These are phyloP conservation scores for Kodamaea hsintzibuensis DNA, from an alignment of 805 yeast species.

Conservation along the genomic window DNA sequence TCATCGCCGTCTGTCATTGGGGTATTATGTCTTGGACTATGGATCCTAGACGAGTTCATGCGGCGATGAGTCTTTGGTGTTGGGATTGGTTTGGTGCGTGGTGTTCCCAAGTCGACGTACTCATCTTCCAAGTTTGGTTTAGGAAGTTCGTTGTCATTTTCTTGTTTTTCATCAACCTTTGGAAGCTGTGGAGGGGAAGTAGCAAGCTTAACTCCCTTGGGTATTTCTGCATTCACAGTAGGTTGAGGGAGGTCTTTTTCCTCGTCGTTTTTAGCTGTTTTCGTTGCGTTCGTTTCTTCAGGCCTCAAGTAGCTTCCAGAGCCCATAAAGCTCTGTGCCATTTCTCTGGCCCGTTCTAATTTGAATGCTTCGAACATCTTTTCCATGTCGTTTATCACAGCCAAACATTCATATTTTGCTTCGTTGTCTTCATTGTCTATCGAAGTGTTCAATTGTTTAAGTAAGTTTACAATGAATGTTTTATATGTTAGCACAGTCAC, in stretches of 20 bases:
- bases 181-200: not conserved
- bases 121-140: not conserved
- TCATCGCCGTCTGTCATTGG: constrained; percentile 4
- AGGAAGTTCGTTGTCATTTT: not conserved
- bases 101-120: not conserved
- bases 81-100: constrained; percentile 2
- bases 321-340: constrained; percentile 10
- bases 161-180: not conserved
- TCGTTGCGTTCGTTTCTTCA: not conserved
- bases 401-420: constrained; percentile 64
- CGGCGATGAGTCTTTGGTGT: constrained; percentile 7
- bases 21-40: constrained; percentile 8
- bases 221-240: not conserved
- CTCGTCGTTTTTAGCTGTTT: not conserved
- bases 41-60: not conserved
- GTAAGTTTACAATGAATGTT: constrained; percentile 55
- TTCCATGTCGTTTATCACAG: constrained; percentile 68
- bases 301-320: not conserved
- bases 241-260: not conserved
- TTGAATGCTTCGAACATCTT: constrained; percentile 64
- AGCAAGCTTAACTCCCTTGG: not conserved
- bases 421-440: constrained; percentile 54
- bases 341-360: constrained; percentile 31
- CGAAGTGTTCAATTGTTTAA: constrained; percentile 58
- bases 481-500: constrained; percentile 49